Evolutionary conservation across 306 rosid species (phyloP), one percentile per base, ranked within the genome.

Genomic region (Bauhinia variegata): DNA sequence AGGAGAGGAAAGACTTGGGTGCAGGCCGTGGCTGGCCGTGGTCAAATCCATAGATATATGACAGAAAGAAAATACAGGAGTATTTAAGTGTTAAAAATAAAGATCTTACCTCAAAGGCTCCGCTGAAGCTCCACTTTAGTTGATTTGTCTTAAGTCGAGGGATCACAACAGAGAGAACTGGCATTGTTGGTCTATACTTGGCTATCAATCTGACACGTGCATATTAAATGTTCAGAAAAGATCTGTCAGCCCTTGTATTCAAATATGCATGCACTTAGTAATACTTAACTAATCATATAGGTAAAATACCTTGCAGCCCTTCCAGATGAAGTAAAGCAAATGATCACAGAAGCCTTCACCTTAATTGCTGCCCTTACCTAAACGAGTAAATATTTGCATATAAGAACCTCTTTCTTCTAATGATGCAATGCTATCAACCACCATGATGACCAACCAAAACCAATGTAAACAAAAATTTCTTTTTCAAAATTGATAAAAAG

Each of bases 351-450:
- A 43, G 99, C 99, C 82, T 86, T 95, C 90, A 95, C 99, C 88
- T 95, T 95, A 68, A 95, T 90, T 63, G 99, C 99, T 39, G 99
- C 99, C 49, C 99, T 85, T 11, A 95, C 99, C 99, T 95, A 74
- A 46, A 75, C 55, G 79, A 51, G 58, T 46, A 60, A 60, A 77
- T 28, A 68, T 73, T 53, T 50, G 52, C 36, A 4, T 34, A 31
- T 65, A 28, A 69, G 72, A 61, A 46, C 58, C 54, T 59, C 43
- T 33, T 61, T 31, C 42, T 54, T 44, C 11, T 32, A 67, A 71
- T 8, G 16, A 36, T 60, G 32, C 54, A 55, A 56, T n/a, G 12
- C 28, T 56, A 70, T 15, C 18, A 53, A 62, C 51, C 32, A 54
- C 48, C 61, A 52, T 60, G 37, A 74, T 14, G 38, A 50, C 13